Evolutionary conservation across 2,329 filamentous ascomycete species (phyloP).

Genomic region (Cercospora nicotianae): DNA sequence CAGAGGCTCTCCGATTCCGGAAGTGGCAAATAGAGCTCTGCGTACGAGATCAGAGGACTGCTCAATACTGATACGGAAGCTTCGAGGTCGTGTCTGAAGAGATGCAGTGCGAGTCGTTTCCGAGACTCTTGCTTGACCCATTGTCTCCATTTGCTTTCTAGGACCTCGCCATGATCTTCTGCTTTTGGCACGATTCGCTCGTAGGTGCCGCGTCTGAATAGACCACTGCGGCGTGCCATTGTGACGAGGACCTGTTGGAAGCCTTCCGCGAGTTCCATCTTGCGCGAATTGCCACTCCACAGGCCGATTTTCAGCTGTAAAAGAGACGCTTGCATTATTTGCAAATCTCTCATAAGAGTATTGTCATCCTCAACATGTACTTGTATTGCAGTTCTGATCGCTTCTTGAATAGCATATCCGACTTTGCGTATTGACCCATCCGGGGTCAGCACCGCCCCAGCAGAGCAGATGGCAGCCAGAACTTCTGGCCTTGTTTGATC

Average conservation of each 20-base stretch:
- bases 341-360: conserved; percentile 52
- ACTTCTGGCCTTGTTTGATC: conserved; percentile 60
- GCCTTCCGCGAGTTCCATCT: conserved; percentile 61
- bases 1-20: conserved; percentile 64
- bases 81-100: conserved; percentile 66
- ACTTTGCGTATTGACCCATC: conserved; percentile 61
- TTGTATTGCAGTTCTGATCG: conserved; percentile 43
- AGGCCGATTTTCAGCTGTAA: conserved; percentile 55
- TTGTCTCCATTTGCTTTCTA: conserved; percentile 65
- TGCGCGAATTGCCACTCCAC: conserved; percentile 60
- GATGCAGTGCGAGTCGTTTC: conserved; percentile 67
- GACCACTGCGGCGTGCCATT: conserved; percentile 56
- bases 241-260: conserved; percentile 57
- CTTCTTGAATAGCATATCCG: conserved; percentile 55
- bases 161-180: conserved; percentile 56
- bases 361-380: conserved; percentile 53
- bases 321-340: conserved; percentile 53
- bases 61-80: conserved; percentile 66
- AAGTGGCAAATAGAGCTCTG: conserved; percentile 66
- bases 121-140: conserved; percentile 67
- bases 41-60: conserved; percentile 66
- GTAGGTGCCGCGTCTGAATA: conserved; percentile 54
- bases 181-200: conserved; percentile 51
- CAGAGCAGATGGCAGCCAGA: conserved; percentile 59
- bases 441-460: conserved; percentile 61